Evolutionary conservation across 352 stramenopile genomes (phyloP), one percentile per base, ranked within the genome.

Genomic region (Phytophthora tentaculata): DNA sequence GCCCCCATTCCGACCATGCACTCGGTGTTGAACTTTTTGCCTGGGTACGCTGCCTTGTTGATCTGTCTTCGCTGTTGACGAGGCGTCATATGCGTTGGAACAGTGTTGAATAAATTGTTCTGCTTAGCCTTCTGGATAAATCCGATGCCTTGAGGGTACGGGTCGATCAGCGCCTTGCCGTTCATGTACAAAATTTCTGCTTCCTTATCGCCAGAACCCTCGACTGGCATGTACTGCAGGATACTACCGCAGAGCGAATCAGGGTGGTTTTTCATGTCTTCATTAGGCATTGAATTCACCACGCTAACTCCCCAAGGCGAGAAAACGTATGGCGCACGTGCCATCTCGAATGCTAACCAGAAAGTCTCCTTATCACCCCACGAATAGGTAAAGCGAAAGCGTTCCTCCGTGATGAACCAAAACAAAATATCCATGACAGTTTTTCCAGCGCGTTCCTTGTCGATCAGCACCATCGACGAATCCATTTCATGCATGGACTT

Each of bases 401-500:
- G 73, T 22, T 77, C 62, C 12, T 81, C 35, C 3, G 69, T 77
- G 24, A 81, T 70, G 44, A 83, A 67, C 52, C 59, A 76, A 20
- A 73, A 56, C 19, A 80, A 48, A 19, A 80, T 69, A 14, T 80
- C 61, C 56, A 75, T 66, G 23, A 75, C 73, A 2, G 22, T 35
- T 16, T 80, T 72, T 17, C 73, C 73, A 19, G 66, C 57, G 9
- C 73, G 64, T n/a, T 67, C 6, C 56, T 83, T 83, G 24, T 83
- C 61, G 47, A 89, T 74, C 13, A 84, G 48, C n/a, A 91, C 71
- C 60, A 91, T 83, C 5, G 83, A 91, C 57, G 83, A 89, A 64
- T 90, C 76, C 72, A 81, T 76, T 39, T 90, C 81, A 56, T 90
- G 84, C 44, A 74, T 80, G 17, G 78, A 79, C 48, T 80, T 71